Percentiles rank a stretch among this genome's conserved stretches.
phyloP scores from a whole-genome alignment of 306 rosid genomes.

The Abrus precatorius region DNA sequence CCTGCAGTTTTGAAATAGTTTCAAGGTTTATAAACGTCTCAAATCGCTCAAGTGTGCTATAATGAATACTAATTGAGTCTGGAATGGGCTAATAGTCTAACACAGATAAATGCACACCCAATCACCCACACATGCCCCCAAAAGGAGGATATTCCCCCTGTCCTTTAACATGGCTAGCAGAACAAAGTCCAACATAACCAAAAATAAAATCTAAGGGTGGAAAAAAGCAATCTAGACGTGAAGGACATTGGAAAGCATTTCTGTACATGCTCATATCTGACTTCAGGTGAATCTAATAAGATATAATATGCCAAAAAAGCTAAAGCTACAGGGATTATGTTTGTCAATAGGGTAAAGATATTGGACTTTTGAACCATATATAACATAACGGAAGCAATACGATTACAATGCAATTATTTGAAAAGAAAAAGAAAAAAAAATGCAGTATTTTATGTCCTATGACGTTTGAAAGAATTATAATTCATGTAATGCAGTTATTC shows the following conservation, averaged over 20 bases:
- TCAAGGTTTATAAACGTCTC: constrained; percentile 16
- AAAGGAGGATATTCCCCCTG: background rate
- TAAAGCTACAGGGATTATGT: constrained; percentile 3
- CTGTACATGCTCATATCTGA: constrained; percentile 23
- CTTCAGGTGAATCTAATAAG: background rate
- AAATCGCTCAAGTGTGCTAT: constrained; percentile 12
- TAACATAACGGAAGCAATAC: constrained; percentile 6
- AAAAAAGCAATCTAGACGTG: background rate
- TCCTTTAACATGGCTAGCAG: constrained; percentile 2
- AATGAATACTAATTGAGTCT: constrained; percentile 26
- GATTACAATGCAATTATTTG: constrained; percentile 7
- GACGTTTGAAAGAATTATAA: constrained; percentile 41
- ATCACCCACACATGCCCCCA: background rate
- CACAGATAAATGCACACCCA: background rate
- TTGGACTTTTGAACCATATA: constrained; percentile 11
- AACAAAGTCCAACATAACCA: constrained; percentile 26
- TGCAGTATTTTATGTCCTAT: constrained; percentile 15
- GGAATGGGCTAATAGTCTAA: constrained; percentile 25
- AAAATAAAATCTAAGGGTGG: constrained; percentile 1
- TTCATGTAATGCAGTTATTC: background rate
- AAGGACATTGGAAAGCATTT: constrained; percentile 28
- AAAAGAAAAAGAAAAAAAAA: constrained; percentile 16
- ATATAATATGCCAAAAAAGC: constrained; percentile 24
- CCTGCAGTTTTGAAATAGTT: constrained; percentile 60
- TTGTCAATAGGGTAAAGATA: constrained; percentile 28